Percentiles rank a stretch among this genome's conserved stretches.
Evolutionary conservation across 352 stramenopile species (phyloP).

Genomic region (Pythium aristosporum): DNA sequence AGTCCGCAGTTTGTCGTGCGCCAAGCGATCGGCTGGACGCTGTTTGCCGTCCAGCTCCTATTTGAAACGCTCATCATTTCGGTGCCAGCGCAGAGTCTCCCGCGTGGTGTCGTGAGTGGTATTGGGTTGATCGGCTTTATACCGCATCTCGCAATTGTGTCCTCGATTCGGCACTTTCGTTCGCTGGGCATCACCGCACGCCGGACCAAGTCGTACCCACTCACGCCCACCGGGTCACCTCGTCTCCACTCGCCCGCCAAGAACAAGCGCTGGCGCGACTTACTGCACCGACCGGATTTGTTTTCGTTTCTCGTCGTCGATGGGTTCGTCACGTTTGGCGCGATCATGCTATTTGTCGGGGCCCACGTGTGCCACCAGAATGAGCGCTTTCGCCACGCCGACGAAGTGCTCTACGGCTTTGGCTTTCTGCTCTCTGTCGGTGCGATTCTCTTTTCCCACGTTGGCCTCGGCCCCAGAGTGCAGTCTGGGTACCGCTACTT

Average conservation of each 20-base stretch:
- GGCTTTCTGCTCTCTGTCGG: constrained; percentile 38
- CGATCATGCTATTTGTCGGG: constrained; percentile 32
- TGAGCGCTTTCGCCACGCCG: constrained; percentile 28
- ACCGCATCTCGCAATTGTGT: constrained; percentile 36
- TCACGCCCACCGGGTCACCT: constrained; percentile 16
- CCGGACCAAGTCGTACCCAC: constrained; percentile 6
- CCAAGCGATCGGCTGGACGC: constrained; percentile 52
- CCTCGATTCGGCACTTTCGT: constrained; percentile 40
- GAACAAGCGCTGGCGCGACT: constrained; percentile 21
- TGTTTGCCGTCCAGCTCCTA: constrained; percentile 47
- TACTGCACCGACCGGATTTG: constrained; percentile 28
- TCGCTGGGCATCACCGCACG: background rate
- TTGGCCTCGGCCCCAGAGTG: constrained; percentile 36
- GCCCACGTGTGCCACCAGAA: constrained; percentile 34
- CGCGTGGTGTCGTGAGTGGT: constrained; percentile 31
- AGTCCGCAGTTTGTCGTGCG: constrained; percentile 43
- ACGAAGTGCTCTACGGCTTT: constrained; percentile 52
- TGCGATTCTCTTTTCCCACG: constrained; percentile 40
- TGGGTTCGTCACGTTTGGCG: constrained; percentile 30
- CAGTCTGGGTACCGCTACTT: constrained; percentile 40
- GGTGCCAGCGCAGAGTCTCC: constrained; percentile 26
- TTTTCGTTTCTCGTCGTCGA: constrained; percentile 34
- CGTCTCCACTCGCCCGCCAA: constrained; percentile 15
- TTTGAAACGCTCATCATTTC: constrained; percentile 49
- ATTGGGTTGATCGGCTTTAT: constrained; percentile 37